These are phyloP conservation scores for Fusarium sp. DNA, from an alignment of 2,329 filamentous ascomycete species.

Conservation along the genomic window DNA sequence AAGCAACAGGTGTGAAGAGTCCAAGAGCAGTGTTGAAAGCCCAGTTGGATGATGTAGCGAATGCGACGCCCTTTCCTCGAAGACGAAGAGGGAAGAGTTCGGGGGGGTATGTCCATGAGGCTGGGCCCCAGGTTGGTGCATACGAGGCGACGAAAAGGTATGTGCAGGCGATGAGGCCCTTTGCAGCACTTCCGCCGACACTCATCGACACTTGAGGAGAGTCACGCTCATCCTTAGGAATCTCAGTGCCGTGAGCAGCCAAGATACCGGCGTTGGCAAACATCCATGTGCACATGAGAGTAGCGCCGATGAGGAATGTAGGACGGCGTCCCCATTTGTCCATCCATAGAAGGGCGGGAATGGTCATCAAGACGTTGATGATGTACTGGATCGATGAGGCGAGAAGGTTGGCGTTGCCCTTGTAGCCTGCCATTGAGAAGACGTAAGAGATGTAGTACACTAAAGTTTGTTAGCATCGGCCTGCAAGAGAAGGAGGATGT, in stretches of 20 bases:
- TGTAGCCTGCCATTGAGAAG: conserved; percentile 51
- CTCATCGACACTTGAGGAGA: conserved; percentile 60
- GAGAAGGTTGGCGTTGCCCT: conserved; percentile 58
- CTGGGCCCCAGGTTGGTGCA: conserved; percentile 57
- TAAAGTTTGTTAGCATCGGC: no score
- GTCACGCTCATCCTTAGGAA: conserved; percentile 54
- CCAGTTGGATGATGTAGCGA: conserved; percentile 57
- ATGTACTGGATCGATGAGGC: conserved; percentile 68
- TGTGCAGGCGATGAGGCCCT: conserved; percentile 71
- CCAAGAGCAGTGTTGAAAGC: conserved; percentile 52
- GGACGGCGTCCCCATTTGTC: conserved; percentile 79
- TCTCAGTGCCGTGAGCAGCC: conserved; percentile 53
- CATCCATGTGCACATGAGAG: conserved; percentile 71
- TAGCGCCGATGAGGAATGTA: conserved; percentile 69
- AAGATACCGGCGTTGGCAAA: conserved; percentile 62
- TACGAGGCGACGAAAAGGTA: conserved; percentile 68
- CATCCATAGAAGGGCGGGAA: conserved; percentile 77
- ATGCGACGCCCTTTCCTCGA: conserved; percentile 60
- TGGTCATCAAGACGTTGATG: conserved; percentile 82
- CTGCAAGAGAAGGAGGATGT: not conserved
- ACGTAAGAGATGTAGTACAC: conserved; percentile 68
- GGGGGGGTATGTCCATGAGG: conserved; percentile 64
- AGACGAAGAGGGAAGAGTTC: conserved; percentile 60
- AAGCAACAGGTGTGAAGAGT: conserved; percentile 41
- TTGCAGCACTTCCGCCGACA: conserved; percentile 54